Conservation (phyloP, 345 rosid species). For the Angophora floribunda region DNA sequence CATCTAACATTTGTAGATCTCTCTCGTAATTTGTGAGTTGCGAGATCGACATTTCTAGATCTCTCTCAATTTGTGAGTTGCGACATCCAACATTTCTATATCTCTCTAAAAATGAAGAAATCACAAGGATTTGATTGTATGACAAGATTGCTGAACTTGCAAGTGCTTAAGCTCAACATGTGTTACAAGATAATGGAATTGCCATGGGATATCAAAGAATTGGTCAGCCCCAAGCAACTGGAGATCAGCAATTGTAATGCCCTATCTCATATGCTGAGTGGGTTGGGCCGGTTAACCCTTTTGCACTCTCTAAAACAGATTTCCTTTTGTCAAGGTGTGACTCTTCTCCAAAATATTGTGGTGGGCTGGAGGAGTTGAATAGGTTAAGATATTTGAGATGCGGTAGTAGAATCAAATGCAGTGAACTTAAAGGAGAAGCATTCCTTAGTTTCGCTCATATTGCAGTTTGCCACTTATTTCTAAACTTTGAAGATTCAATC, state of each 20-base stretch:
- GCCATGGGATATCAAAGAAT: accelerated
- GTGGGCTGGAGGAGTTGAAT: background rate
- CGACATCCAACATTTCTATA: background rate
- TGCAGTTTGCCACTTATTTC: no score
- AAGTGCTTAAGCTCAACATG: background rate
- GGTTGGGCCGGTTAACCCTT: background rate
- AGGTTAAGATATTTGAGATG: background rate
- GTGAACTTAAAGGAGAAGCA: background rate
- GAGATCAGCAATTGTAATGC: background rate
- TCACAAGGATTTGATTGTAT: background rate
- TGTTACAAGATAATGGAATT: background rate
- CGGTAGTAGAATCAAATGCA: background rate
- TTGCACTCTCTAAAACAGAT: background rate
- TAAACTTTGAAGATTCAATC: no score
- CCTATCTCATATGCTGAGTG: background rate
- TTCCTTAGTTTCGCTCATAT: background rate
- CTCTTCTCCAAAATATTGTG: accelerated
- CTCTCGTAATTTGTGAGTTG: no score
- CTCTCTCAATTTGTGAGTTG: no score
- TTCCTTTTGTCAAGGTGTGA: background rate
- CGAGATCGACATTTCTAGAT: no score
- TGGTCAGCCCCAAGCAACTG: background rate
- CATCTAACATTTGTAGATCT: no score
- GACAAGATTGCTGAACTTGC: background rate
- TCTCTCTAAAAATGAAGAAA: background rate